A percentile compares a stretch with the other conserved stretches of the same genome.
These are phyloP conservation scores for Lophiostoma macrostomum DNA, from an alignment of 495 filamentous ascomycete species.

Conservation along the genomic window DNA sequence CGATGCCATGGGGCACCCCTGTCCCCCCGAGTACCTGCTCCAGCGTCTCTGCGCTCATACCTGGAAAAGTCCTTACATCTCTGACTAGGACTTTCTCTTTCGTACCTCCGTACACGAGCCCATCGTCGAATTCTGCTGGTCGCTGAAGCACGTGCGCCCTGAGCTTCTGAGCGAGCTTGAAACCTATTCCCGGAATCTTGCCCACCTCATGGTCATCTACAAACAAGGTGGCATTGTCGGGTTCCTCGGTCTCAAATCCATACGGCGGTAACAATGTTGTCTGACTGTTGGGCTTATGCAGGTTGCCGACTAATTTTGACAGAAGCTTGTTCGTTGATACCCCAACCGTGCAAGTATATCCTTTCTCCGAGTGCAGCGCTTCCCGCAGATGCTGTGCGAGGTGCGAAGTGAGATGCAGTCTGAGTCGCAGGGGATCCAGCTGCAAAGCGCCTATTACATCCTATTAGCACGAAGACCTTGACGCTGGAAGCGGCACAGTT, in stretches of 20 bases:
- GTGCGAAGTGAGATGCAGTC: conserved; percentile 52
- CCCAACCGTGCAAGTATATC: conserved; percentile 84
- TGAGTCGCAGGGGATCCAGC: conserved; percentile 33
- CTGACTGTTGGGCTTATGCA: conserved; percentile 81
- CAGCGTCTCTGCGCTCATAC: conserved; percentile 58
- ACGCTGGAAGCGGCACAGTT: too few species aligned
- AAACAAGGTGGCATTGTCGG: conserved; percentile 59
- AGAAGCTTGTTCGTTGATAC: conserved; percentile 81
- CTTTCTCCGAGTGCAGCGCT: conserved; percentile 70
- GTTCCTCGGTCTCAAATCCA: conserved; percentile 19
- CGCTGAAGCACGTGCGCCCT: conserved; percentile 56
- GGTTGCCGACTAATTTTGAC: conserved; percentile 78
- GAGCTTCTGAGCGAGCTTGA: conserved; percentile 69
- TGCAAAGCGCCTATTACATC: conserved; percentile 3
- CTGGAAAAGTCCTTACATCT: conserved; percentile 59
- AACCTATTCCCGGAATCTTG: conserved; percentile 82
- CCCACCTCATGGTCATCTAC: conserved; percentile 74
- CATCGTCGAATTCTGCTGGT: conserved; percentile 41
- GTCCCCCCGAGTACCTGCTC: conserved; percentile 65
- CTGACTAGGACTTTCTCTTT: conserved; percentile 61
- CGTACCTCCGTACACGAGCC: conserved; percentile 46
- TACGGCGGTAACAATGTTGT: conserved; percentile 74
- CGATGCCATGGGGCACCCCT: conserved; percentile 66
- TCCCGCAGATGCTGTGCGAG: conserved; percentile 68
- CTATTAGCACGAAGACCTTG: too few species aligned